Percentiles rank a stretch among this genome's conserved stretches.
Conservation (phyloP, 83 land plant species). For the Thuja plicata region DNA sequence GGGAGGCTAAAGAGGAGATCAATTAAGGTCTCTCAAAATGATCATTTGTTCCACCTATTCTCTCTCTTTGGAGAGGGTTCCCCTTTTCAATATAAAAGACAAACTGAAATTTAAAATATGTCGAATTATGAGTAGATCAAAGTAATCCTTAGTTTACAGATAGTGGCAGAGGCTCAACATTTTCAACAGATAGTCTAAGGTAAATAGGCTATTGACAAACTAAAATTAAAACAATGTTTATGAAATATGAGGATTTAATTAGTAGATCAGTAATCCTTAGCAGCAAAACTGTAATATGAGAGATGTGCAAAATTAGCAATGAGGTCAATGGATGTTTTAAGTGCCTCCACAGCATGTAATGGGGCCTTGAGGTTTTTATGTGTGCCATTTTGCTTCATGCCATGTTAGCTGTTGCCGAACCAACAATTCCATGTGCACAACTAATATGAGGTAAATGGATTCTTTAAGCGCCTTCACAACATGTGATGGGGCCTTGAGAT, state of each 20-base stretch:
- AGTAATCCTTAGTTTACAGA: neutral
- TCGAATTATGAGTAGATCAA: neutral
- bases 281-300: neutral
- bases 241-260: neutral
- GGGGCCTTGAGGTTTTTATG: neutral
- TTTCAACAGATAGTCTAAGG: neutral
- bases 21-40: neutral
- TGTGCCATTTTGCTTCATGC: neutral
- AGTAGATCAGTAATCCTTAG: neutral
- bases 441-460: neutral
- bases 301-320: neutral
- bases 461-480: neutral
- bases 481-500: neutral
- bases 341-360: neutral
- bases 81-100: neutral
- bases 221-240: no score
- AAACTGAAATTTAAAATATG: neutral
- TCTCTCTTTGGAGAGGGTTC: neutral
- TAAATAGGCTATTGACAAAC: neutral
- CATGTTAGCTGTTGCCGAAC: neutral
- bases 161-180: neutral
- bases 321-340: neutral
- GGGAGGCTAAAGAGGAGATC: no score
- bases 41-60: neutral
- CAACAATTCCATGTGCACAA: neutral